Evolutionary conservation across 495 filamentous ascomycete genomes (phyloP).

Genomic region (Daldinia caldariorum): DNA sequence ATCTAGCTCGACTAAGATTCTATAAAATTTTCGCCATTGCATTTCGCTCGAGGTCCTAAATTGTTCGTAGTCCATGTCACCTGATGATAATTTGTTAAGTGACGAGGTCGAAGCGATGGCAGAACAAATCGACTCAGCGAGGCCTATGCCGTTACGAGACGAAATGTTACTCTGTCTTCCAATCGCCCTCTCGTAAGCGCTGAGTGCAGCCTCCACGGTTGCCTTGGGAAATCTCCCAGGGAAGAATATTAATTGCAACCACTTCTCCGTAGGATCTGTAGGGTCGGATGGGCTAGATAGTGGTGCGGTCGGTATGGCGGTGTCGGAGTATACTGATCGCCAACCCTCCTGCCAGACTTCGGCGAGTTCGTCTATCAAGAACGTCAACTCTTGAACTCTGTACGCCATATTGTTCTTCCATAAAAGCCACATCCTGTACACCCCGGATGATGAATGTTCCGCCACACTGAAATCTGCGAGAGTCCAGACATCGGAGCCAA

Average conservation of each 20-base stretch:
- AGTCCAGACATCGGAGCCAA: slow-evolving; percentile 84
- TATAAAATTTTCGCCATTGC: slow-evolving; percentile 91
- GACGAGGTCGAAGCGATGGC: slow-evolving; percentile 72
- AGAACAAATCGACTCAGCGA: slow-evolving; percentile 74
- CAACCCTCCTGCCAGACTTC: slow-evolving; percentile 76
- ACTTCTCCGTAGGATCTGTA: slow-evolving; percentile 70
- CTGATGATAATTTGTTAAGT: slow-evolving; percentile 66
- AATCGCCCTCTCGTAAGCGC: slow-evolving; percentile 73
- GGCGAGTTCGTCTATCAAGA: slow-evolving; percentile 45
- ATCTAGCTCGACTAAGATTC: slow-evolving; percentile 85
- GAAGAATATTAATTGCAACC: slow-evolving; percentile 79
- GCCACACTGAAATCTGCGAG: slow-evolving; percentile 81
- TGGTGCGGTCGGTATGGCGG: slow-evolving; percentile 63
- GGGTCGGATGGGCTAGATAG: slow-evolving; percentile 67
- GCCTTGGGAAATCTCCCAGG: slow-evolving; percentile 79
- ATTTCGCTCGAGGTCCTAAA: slow-evolving; percentile 75
- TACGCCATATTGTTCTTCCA: slow-evolving; percentile 87
- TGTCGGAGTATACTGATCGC: slow-evolving; percentile 75
- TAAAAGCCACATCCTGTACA: slow-evolving; percentile 78
- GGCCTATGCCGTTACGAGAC: slow-evolving; percentile 59
- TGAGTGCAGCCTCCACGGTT: slow-evolving; percentile 83
- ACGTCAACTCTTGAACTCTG: slow-evolving; percentile 68
- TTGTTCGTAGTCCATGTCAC: slow-evolving; percentile 75
- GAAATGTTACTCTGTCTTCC: slow-evolving; percentile 52
- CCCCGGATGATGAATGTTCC: slow-evolving; percentile 52